Percentiles rank a stretch among this genome's conserved stretches.
Evolutionary conservation across 148 eudicot species (phyloP).

Genomic region (Polygonum aviculare): DNA sequence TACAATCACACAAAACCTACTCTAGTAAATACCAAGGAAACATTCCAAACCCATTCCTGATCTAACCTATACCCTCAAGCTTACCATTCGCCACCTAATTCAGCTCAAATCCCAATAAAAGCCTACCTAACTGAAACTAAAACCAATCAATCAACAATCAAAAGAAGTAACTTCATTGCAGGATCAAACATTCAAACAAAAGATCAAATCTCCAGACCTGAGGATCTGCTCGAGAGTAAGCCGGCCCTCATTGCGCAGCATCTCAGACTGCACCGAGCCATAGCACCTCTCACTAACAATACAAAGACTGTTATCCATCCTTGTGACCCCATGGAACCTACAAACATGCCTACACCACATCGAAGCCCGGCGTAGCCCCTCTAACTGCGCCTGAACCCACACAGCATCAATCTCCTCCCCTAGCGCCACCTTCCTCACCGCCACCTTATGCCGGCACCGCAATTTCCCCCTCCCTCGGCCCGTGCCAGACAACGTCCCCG

Average conservation of each 20-base stretch:
- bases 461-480: constrained; percentile 15
- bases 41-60: background rate
- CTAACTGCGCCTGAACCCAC: constrained; percentile 73
- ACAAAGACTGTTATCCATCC: constrained; percentile 40
- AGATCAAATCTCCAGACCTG: constrained; percentile 35
- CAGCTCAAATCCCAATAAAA: background rate
- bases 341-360: constrained; percentile 98
- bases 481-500: constrained; percentile 35
- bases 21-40: background rate
- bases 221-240: constrained; percentile 94
- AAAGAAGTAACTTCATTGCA: background rate
- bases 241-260: constrained; percentile 75
- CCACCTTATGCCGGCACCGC: constrained; percentile 62
- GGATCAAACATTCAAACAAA: background rate
- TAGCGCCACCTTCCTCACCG: constrained; percentile 65
- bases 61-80: background rate
- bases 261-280: constrained; percentile 75
- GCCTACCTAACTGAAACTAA: background rate
- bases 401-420: constrained; percentile 62
- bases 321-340: constrained; percentile 56
- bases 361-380: constrained; percentile 55
- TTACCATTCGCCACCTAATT: background rate
- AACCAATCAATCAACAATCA: background rate
- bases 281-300: constrained; percentile 76
- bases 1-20: background rate